Evolutionary conservation across 2,329 filamentous ascomycete species (phyloP), one percentile per base, ranked within the genome.

Genomic region (Diaporthe sp.): DNA sequence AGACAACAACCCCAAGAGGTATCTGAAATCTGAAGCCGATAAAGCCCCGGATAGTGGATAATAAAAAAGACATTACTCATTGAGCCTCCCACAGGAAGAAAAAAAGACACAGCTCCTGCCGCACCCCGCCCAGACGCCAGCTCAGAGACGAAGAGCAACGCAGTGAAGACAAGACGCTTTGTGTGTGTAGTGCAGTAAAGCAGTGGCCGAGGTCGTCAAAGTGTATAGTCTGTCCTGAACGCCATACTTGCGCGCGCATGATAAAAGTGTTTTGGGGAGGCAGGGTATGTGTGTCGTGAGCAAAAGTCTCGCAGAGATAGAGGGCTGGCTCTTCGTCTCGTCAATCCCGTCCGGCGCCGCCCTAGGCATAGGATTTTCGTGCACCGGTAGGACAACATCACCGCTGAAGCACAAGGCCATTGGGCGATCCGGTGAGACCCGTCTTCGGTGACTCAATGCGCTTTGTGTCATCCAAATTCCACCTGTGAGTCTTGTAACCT

Each of bases 181-280:
- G 28, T 51, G 28, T 49, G 61, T 55, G 25, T 55, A 28, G 28
- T 39, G 34, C 39, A 57, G 55, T 31, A 70, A 70, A 70, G n/a
- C 65, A 70, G n/a, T 42, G 49, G 34, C 46, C 49, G 25, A 42
- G 46, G 31, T 53, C 65, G 4, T 55, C 65, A 70, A 70, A 37
- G n/a, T 70, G 65, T 70, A 70, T 70, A 70, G 25, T 55, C 42
- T 49, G 62, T 68, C 65, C 65, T 55, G 46, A 70, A 70, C 65
- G 65, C 65, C 65, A 17, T 70, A 70, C 65, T 70, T 70, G 65
- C 65, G 49, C 34, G 8, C 49, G 49, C 49, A 15, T n/a, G n/a
- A 10, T 39, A 53, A 68, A 51, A 28, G 8, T 39, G 34, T 5
- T n/a, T 42, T 39, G 34, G 22, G 46, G 46, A 34, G 13, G 46